These are phyloP conservation scores for Cornus kousa DNA, from an alignment of 148 eudicot genomes.

Conservation along the genomic window DNA sequence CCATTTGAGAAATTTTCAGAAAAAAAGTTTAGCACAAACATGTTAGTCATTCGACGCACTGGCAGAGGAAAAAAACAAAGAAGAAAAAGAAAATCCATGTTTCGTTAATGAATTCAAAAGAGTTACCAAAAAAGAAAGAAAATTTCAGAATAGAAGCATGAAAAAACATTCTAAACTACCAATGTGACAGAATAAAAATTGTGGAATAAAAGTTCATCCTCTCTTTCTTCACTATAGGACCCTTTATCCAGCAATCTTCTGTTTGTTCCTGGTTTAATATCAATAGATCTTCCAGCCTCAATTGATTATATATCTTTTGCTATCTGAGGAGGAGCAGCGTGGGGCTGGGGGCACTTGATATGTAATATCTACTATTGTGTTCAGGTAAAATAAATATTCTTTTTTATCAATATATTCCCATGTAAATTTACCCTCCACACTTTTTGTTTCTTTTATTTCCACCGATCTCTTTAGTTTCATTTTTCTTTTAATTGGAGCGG, in stretches of 20 bases:
- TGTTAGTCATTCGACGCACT: neutral
- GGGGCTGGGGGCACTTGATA: no score
- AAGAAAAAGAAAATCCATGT: neutral
- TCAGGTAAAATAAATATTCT: no score
- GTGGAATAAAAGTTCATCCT: neutral
- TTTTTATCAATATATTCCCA: no score
- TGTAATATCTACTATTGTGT: no score
- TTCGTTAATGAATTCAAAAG: no score
- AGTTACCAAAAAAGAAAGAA: no score
- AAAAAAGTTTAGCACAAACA: neutral
- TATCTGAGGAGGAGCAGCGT: neutral
- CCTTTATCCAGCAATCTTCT: neutral
- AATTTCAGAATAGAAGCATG: neutral
- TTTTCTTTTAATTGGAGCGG: no score
- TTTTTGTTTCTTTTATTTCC: no score
- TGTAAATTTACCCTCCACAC: no score
- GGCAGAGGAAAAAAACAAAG: neutral
- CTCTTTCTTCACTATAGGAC: neutral
- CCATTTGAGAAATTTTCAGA: slow-evolving; percentile 18
- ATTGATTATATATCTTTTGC: no score
- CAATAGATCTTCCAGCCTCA: neutral
- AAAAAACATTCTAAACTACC: neutral
- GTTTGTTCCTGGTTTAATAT: neutral
- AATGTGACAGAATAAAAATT: neutral
- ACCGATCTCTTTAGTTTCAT: no score